phyloP scores from a whole-genome alignment of 495 filamentous ascomycete genomes.

The Aspergillus biplanus region DNA sequence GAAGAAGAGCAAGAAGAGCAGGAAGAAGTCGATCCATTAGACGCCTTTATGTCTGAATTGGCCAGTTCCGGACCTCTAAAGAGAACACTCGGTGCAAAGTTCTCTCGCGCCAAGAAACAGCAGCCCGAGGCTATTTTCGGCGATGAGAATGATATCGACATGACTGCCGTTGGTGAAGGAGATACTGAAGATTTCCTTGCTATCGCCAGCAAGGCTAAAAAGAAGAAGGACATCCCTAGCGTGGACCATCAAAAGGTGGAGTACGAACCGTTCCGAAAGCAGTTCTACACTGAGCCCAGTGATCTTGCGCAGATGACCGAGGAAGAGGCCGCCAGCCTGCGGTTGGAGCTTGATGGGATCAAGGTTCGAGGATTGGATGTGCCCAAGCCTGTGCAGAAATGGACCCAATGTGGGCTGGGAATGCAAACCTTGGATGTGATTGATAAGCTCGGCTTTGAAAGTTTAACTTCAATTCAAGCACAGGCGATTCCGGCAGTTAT shows the following conservation, averaged over 20 bases:
- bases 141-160: constrained; percentile 78
- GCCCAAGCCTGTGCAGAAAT: constrained; percentile 92
- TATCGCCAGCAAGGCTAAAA: constrained; percentile 81
- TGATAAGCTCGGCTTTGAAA: constrained; percentile 79
- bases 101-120: constrained; percentile 52
- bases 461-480: constrained; percentile 89
- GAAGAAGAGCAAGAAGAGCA: constrained; percentile 48
- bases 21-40: constrained; percentile 82
- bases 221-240: constrained; percentile 92
- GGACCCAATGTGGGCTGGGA: constrained; percentile 92
- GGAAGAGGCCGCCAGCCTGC: constrained; percentile 78
- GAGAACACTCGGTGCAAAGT: constrained; percentile 44
- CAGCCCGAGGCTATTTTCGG: constrained; percentile 84
- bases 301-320: constrained; percentile 86
- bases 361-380: constrained; percentile 85
- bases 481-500: constrained; percentile 95
- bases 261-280: constrained; percentile 85
- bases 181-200: constrained; percentile 84
- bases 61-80: constrained; percentile 54
- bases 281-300: constrained; percentile 89
- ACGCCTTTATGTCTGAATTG: constrained; percentile 92
- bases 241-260: constrained; percentile 84
- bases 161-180: constrained; percentile 68
- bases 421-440: constrained; percentile 89
- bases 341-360: constrained; percentile 90